These are phyloP conservation scores for Grammothele lineata DNA, from an alignment of 768 basidiomycete species.

Conservation along the genomic window DNA sequence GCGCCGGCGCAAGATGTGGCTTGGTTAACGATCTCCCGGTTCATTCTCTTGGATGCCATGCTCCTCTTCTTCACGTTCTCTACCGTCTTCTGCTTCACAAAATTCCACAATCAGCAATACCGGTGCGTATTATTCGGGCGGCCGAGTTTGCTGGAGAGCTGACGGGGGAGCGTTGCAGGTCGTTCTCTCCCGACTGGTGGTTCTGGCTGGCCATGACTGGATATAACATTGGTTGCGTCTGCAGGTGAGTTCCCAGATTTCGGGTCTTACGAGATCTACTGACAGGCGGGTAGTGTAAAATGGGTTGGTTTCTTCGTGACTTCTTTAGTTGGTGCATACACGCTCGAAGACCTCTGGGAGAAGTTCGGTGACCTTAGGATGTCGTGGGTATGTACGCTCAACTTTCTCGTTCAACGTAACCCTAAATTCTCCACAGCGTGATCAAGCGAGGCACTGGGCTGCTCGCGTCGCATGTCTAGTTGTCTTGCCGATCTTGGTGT, in stretches of 20 bases:
- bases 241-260: conserved; percentile 49
- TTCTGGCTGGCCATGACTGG: conserved; percentile 91
- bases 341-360: conserved; percentile 96
- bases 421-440: conserved; percentile 45
- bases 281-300: conserved; percentile 74
- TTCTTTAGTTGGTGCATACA: conserved; percentile 91
- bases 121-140: conserved; percentile 60
- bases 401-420: no score
- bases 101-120: conserved; percentile 96
- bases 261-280: no score
- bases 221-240: conserved; percentile 92
- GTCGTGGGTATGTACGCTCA: conserved; percentile 67
- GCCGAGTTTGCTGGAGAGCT: no score
- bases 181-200: conserved; percentile 98
- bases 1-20: conserved; percentile 65
- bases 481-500: conserved; percentile 85
- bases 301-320: conserved; percentile 96
- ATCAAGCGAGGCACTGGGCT: conserved; percentile 87
- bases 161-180: conserved; percentile 42
- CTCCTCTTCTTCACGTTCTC: conserved; percentile 98
- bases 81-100: conserved; percentile 90
- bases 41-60: conserved; percentile 98
- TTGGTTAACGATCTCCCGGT: conserved; percentile 95
- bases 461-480: conserved; percentile 86
- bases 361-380: conserved; percentile 96